Conservation (phyloP, 2,329 filamentous ascomycete genomes). For the Chaetomium strumarium region DNA sequence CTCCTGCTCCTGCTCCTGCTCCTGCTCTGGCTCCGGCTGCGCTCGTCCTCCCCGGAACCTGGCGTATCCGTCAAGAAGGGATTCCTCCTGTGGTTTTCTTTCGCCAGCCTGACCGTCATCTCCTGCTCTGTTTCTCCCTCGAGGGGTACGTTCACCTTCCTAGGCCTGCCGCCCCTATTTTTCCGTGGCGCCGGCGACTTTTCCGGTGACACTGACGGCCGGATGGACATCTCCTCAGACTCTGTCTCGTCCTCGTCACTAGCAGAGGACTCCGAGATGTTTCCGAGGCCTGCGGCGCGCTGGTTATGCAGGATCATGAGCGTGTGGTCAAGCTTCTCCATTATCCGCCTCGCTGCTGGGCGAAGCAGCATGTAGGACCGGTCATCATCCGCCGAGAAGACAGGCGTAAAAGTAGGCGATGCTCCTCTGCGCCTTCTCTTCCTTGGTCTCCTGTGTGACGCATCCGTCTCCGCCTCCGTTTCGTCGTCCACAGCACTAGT, state of each 20-base stretch:
- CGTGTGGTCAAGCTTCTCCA: slow-evolving; percentile 63
- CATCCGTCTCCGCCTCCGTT: slow-evolving; percentile 5
- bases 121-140: slow-evolving; percentile 31
- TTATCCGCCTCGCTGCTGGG: slow-evolving; percentile 63
- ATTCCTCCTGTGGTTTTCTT: slow-evolving; percentile 29
- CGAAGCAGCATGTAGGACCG: slow-evolving; percentile 57
- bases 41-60: not conserved
- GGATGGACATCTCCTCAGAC: not conserved
- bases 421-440: slow-evolving; percentile 6
- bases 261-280: slow-evolving; percentile 22
- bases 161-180: slow-evolving; percentile 12
- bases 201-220: not conserved
- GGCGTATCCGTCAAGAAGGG: not conserved
- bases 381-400: slow-evolving; percentile 65
- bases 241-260: slow-evolving; percentile 16
- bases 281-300: slow-evolving; percentile 45
- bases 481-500: slow-evolving; percentile 1
- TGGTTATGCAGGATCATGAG: slow-evolving; percentile 65
- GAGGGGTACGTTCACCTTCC: slow-evolving; percentile 17
- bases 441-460: not conserved
- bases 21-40: not conserved
- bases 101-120: slow-evolving; percentile 32
- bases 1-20: slow-evolving; percentile 4
- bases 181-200: not conserved
- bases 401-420: slow-evolving; percentile 38